Base-by-base conservation (phyloP, 495 filamentous ascomycete species). In the Ascobolus immersus region DNA sequence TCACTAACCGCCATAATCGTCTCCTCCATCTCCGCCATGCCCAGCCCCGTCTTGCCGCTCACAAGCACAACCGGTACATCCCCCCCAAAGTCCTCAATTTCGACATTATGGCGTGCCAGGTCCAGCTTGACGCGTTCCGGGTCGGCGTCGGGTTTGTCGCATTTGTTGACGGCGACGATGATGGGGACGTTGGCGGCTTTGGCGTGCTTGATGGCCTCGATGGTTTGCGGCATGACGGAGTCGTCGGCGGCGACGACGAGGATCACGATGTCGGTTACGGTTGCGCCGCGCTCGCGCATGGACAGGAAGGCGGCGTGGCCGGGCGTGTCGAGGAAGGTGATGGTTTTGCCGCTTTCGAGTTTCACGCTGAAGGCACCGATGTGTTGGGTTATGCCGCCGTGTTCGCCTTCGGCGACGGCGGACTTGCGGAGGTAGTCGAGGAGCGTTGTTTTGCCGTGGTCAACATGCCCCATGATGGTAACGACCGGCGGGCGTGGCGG, bases 401-500 rank as follows among this genome's bases (percentile, higher is more conserved):
- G 79, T 49, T 99, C 89, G 28, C 72, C 67, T 2, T 74, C 77
- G 13, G 71, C 89, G 21, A 94, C 71, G 1, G 80, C 90, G 4
- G 80, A 84, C 42, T 91, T 82, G 9, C 89, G 79, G 20, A 99
- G 60, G 57, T 71, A 94, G 42, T 99, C 89, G 6, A 99, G 59
- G 20, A 99, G 67, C 1, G 89, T 94, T 0, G 89, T 99, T 58
- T 99, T 99, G 19, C 89, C 89, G 51, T 99, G 89, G 49, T 99
- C 89, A 43, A 99, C 89, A 42, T 99, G 89, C 5, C 89, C 89
- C 89, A 99, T 99, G 49, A 99, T 94, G 10, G 89, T 99, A 25
- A 99, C 86, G 10, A 99, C 77, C 4, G 89, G 89, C 5, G 89
- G 84, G 25, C 89, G 65, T 5, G 57, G 44, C 1, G 80, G 81